Evolutionary conservation across 768 basidiomycete genomes (phyloP).

Genomic region (Psilocybe sp.): DNA sequence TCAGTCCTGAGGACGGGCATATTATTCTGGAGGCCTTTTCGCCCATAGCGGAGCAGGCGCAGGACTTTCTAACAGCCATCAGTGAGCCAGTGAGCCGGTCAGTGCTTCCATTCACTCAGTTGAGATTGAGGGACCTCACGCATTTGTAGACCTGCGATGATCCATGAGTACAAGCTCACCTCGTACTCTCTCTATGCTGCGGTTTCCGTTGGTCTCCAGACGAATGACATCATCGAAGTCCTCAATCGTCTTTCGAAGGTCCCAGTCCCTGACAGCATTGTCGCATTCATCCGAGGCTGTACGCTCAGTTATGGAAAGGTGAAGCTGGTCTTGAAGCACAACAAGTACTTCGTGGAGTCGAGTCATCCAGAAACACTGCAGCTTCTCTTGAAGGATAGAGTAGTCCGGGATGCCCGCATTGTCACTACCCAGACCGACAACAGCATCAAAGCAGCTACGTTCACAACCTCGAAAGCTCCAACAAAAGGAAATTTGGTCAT

Average conservation of each 20-base stretch:
- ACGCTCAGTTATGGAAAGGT: constrained; percentile 98
- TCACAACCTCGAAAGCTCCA: constrained; percentile 81
- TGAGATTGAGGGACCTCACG: constrained; percentile 4
- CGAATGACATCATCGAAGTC: constrained; percentile 95
- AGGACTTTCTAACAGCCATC: constrained; percentile 97
- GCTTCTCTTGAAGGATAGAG: constrained; percentile 77
- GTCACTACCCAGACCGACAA: constrained; percentile 65
- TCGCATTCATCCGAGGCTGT: constrained; percentile 85
- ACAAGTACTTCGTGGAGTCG: constrained; percentile 96
- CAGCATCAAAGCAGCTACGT: constrained; percentile 72
- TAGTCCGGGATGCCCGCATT: constrained; percentile 83
- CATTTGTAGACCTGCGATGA: constrained; percentile 81
- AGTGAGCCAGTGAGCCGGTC: constrained; percentile 98
- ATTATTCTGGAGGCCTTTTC: constrained; percentile 98
- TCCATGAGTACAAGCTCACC: constrained; percentile 99
- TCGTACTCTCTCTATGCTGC: constrained; percentile 98
- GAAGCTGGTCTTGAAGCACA: constrained; percentile 96
- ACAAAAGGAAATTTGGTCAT: constrained; percentile 81
- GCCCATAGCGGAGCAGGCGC: constrained; percentile 95
- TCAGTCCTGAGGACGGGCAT: constrained; percentile 85
- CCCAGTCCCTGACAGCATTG: constrained; percentile 86
- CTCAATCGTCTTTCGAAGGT: constrained; percentile 48
- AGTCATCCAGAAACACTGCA: constrained; percentile 93
- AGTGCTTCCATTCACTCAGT: constrained; percentile 26
- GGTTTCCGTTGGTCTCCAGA: constrained; percentile 96